Evolutionary conservation across 768 basidiomycete genomes (phyloP).

Genomic region (Pleurotus giganteus): DNA sequence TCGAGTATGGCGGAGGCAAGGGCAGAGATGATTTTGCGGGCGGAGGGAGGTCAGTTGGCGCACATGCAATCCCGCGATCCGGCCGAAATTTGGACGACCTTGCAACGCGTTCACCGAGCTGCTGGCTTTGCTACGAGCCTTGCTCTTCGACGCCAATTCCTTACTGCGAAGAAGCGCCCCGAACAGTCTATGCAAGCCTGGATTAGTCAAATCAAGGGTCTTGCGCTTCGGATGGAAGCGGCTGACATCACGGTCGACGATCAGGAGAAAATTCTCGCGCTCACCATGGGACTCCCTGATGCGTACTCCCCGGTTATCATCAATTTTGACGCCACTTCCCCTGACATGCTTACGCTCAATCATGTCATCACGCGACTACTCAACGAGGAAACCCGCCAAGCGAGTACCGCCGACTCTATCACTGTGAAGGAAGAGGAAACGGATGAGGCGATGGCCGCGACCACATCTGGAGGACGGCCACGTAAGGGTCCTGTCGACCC

Average conservation of each 20-base stretch:
- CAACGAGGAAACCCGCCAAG: conserved; percentile 28
- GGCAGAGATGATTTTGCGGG: conserved; percentile 24
- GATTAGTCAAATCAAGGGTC: conserved; percentile 19
- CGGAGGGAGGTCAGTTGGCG: conserved; percentile 22
- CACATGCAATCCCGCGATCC: conserved; percentile 24
- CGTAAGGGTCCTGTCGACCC: neutral
- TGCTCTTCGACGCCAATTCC: conserved; percentile 20
- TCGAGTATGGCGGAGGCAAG: conserved; percentile 23
- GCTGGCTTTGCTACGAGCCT: conserved; percentile 22
- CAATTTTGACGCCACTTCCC: conserved; percentile 24
- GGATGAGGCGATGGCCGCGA: neutral
- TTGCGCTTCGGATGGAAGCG: conserved; percentile 19
- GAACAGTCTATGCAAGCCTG: conserved; percentile 22
- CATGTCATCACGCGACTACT: conserved; percentile 25
- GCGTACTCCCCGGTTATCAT: conserved; percentile 28
- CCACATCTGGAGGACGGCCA: neutral
- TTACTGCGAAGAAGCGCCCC: conserved; percentile 20
- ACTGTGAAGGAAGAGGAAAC: neutral
- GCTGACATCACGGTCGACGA: conserved; percentile 19
- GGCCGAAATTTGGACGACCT: conserved; percentile 20
- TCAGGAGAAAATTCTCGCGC: conserved; percentile 23
- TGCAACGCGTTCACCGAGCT: conserved; percentile 20
- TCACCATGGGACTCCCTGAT: conserved; percentile 24
- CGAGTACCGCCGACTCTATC: neutral
- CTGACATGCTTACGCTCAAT: conserved; percentile 22